Base-by-base conservation (phyloP, 1,284 basidiomycete species). In the Sutorius eximius region DNA sequence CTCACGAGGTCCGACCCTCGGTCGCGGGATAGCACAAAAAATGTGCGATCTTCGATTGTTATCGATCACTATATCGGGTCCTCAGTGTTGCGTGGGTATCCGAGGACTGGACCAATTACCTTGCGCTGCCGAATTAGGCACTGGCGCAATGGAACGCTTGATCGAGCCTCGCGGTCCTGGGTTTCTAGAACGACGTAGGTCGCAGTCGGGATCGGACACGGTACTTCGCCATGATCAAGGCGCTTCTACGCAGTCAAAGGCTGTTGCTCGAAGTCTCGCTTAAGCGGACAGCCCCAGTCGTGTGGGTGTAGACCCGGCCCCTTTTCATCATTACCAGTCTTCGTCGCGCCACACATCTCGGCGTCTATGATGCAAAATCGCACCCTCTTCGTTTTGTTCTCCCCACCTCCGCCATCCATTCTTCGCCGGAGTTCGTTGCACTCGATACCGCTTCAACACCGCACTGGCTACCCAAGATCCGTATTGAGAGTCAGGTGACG, bases 1-100 rank as follows among this genome's bases (percentile, higher is more conserved):
- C 62, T 75, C 52, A 59, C n/a, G 72, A 80, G 48, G 78, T 81
- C 42, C 75, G 79, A 36, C 81, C 78, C 2, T 73, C 74, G 37
- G 57, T 74, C 20, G 56, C 57, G 22, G 75, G 77, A 51, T 74
- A 81, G 57, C 71, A 66, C 49, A 60, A 62, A 40, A 13, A 13
- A 74, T 66, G 37, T 72, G 73, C 15, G 58, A 67, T 27, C 71
- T 83, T 36, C 62, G 63, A 48, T 73, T 67, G 49, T 72, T 85
- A 47, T 66, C 67, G 34, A 56, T 84, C 34, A 73, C 71, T 48
- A 77, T 75, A 49, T 81, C 79, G 13, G 82, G 78, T 1, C 71
- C 73, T 40, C 61, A 69, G 58, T 11, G 57, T 33, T 36, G 63
- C 48, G 67, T 61, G 45, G 64, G 66, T 45, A 53, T 62, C 47